These are phyloP conservation scores for Sugiyamaella chiloensis DNA, from an alignment of 805 yeast genomes.

Conservation along the genomic window DNA sequence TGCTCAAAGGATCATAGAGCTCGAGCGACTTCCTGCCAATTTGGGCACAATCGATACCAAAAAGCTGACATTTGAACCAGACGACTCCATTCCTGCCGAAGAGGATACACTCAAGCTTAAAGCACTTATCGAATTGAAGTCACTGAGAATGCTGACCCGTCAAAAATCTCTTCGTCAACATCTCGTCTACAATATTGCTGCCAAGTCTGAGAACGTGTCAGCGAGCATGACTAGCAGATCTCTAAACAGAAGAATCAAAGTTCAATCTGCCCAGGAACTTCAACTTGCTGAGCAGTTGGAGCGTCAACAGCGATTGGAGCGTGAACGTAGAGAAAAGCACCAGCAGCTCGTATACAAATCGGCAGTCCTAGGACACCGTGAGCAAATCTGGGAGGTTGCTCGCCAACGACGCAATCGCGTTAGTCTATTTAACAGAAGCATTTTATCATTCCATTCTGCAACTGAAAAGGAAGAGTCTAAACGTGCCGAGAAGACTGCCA, in stretches of 20 bases:
- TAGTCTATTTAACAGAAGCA: constrained; percentile 30
- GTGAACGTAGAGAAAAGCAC: constrained; percentile 37
- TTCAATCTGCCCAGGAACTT: constrained; percentile 59
- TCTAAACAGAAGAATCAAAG: constrained; percentile 73
- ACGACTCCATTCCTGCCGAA: constrained; percentile 26
- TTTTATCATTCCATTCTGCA: constrained; percentile 59
- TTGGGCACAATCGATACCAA: constrained; percentile 31
- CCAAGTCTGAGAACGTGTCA: constrained; percentile 50
- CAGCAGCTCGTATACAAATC: constrained; percentile 33
- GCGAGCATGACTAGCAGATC: constrained; percentile 71
- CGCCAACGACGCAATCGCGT: constrained; percentile 23
- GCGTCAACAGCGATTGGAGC: constrained; percentile 38
- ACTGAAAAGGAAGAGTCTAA: constrained; percentile 87
- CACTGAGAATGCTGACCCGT: constrained; percentile 67
- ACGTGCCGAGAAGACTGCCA: constrained; percentile 89
- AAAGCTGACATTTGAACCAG: constrained; percentile 25
- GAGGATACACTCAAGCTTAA: constrained; percentile 39
- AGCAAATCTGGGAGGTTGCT: constrained; percentile 25
- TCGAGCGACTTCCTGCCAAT: constrained; percentile 37
- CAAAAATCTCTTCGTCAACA: constrained; percentile 88
- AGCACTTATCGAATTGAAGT: constrained; percentile 53
- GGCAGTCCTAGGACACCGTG: constrained; percentile 27
- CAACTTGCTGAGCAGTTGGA: constrained; percentile 52
- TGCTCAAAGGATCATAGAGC: constrained; percentile 43
- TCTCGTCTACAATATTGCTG: constrained; percentile 68